A percentile compares a stretch with the other conserved stretches of the same genome.
Conservation (phyloP, 1,139 yeast genomes). For the Taiozyma sp. region DNA sequence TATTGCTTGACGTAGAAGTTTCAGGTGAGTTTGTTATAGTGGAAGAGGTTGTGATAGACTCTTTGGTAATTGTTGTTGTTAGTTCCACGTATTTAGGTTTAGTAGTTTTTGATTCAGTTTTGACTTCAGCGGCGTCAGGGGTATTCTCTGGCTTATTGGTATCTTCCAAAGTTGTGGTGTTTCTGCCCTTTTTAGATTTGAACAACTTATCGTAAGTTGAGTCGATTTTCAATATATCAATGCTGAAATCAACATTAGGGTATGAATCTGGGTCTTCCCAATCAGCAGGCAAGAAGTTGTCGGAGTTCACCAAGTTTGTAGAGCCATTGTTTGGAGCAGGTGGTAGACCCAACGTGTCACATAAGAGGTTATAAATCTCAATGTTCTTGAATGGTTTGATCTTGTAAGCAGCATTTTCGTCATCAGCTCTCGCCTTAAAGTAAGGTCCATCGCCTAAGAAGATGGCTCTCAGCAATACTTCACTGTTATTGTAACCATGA, state of each 20-base stretch:
- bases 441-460: constrained; percentile 83
- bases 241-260: constrained; percentile 51
- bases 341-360: constrained; percentile 56
- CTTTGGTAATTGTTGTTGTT: constrained; percentile 6
- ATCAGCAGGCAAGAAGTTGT: constrained; percentile 35
- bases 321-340: constrained; percentile 66
- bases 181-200: constrained; percentile 6
- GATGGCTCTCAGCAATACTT: constrained; percentile 75
- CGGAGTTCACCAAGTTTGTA: constrained; percentile 21
- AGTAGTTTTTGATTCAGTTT: constrained; percentile 4
- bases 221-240: constrained; percentile 38
- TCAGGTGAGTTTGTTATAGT: not conserved
- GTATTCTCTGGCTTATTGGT: not conserved
- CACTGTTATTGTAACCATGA: constrained; percentile 80
- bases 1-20: constrained; percentile 1
- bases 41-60: not conserved
- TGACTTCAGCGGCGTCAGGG: constrained; percentile 1
- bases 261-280: constrained; percentile 55
- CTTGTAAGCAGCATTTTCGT: constrained; percentile 20
- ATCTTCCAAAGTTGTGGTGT: constrained; percentile 13
- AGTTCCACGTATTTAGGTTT: constrained; percentile 8
- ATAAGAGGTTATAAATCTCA: constrained; percentile 70
- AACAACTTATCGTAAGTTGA: constrained; percentile 47
- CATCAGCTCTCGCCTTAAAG: constrained; percentile 35
- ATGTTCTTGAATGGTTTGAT: constrained; percentile 66